Evolutionary conservation across 129 eudicot species (phyloP).

Genomic region (Chrysanthemum lavandulifolium): DNA sequence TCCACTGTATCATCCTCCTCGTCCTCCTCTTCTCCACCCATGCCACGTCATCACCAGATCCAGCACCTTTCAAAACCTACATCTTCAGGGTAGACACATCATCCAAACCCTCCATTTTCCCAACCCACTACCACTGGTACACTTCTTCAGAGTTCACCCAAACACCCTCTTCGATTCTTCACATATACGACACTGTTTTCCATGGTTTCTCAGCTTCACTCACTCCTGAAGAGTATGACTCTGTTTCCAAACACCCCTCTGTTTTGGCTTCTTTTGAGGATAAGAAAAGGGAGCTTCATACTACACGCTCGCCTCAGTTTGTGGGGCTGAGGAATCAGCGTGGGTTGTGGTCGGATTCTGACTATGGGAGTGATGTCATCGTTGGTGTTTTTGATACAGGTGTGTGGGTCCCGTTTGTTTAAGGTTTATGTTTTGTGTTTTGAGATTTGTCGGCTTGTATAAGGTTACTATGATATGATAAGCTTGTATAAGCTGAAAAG

Average conservation of each 20-base stretch:
- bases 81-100: slow-evolving; percentile 53
- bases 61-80: slow-evolving; percentile 54
- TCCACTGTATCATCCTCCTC: slow-evolving; percentile 3
- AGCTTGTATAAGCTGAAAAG: too few species aligned
- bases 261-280: slow-evolving; percentile 63
- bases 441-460: too few species aligned
- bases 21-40: slow-evolving; percentile 22
- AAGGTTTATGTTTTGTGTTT: too few species aligned
- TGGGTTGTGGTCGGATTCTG: slow-evolving; percentile 87
- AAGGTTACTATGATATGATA: too few species aligned
- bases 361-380: slow-evolving; percentile 79
- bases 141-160: slow-evolving; percentile 56
- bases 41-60: slow-evolving; percentile 30
- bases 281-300: slow-evolving; percentile 66
- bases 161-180: slow-evolving; percentile 48
- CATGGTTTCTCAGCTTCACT: slow-evolving; percentile 80
- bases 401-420: slow-evolving; percentile 1
- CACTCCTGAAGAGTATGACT: slow-evolving; percentile 41
- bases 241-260: slow-evolving; percentile 47
- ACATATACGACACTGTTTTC: slow-evolving; percentile 77
- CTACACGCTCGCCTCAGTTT: slow-evolving; percentile 82
- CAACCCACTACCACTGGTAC: slow-evolving; percentile 91
- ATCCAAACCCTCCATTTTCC: slow-evolving; percentile 76
- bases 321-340: slow-evolving; percentile 70
- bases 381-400: slow-evolving; percentile 81